These are phyloP conservation scores for Santalum album DNA, from an alignment of 164 flowering plant genomes.

Conservation along the genomic window DNA sequence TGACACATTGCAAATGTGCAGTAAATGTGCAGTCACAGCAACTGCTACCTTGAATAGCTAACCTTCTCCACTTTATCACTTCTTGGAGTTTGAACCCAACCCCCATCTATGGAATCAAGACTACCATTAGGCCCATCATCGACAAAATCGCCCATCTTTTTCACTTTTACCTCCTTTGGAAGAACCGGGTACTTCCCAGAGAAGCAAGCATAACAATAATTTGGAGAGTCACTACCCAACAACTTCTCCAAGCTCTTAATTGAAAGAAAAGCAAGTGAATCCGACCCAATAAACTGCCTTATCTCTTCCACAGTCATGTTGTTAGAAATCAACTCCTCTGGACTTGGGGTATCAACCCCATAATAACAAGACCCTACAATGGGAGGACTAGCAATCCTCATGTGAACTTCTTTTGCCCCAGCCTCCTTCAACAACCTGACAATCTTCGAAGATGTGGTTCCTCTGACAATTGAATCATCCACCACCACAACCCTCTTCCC, in stretches of 20 bases:
- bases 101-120: conserved; percentile 34
- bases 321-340: conserved; percentile 75
- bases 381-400: conserved; percentile 94
- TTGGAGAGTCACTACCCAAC: conserved; percentile 38
- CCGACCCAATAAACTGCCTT: conserved; percentile 60
- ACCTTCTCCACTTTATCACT: conserved; percentile 1
- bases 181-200: conserved; percentile 71
- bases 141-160: conserved; percentile 51
- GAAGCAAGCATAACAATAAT: conserved; percentile 84
- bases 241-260: conserved; percentile 49
- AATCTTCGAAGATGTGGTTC: conserved; percentile 82
- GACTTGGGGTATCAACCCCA: conserved; percentile 81
- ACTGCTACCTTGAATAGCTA: conserved; percentile 1
- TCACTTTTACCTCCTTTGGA: conserved; percentile 58
- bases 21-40: background rate
- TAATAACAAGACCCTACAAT: conserved; percentile 81
- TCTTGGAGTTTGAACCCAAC: conserved; percentile 32
- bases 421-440: conserved; percentile 80
- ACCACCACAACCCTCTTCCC: conserved; percentile 94
- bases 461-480: conserved; percentile 93
- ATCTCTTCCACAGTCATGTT: conserved; percentile 69
- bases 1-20: too few relatives aligned
- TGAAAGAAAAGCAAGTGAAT: conserved; percentile 73
- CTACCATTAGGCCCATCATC: conserved; percentile 57
- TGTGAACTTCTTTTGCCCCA: conserved; percentile 90